These are phyloP conservation scores for Ophiostoma populinum DNA, from an alignment of 2,329 filamentous ascomycete genomes.

Conservation along the genomic window DNA sequence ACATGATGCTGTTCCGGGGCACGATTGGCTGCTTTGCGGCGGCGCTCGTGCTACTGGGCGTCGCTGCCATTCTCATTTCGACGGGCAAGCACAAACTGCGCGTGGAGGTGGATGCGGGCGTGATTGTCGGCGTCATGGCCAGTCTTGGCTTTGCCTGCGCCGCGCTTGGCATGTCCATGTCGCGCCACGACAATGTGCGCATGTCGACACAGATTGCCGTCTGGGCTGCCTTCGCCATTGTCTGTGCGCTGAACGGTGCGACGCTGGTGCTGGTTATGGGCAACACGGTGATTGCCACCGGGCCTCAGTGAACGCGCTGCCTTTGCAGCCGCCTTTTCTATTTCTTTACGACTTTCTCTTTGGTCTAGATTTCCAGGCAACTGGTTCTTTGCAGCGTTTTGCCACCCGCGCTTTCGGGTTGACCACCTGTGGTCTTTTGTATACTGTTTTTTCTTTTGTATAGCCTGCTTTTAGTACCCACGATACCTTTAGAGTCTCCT, in stretches of 20 bases:
- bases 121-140: conserved; percentile 49
- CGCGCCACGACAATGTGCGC: conserved; percentile 28
- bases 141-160: conserved; percentile 47
- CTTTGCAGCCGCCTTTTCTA: too few relatives aligned
- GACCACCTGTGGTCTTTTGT: too few relatives aligned
- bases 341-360: too few relatives aligned
- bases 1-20: conserved; percentile 35
- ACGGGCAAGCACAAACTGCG: conserved; percentile 51
- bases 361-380: too few relatives aligned
- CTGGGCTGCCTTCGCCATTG: conserved; percentile 23
- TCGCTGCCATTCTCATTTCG: conserved; percentile 46
- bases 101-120: conserved; percentile 57
- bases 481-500: too few relatives aligned
- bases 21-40: conserved; percentile 37
- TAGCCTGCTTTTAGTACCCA: too few relatives aligned
- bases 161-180: conserved; percentile 41
- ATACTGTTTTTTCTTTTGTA: too few relatives aligned
- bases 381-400: too few relatives aligned
- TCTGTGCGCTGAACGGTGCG: conserved; percentile 32
- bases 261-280: conserved; percentile 33
- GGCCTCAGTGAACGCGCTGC: too few relatives aligned
- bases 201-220: conserved; percentile 27
- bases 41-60: conserved; percentile 43
- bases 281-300: conserved; percentile 16
- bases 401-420: too few relatives aligned